Conservation (phyloP, 177 flowering plant species). For the Vitis hybrid region DNA sequence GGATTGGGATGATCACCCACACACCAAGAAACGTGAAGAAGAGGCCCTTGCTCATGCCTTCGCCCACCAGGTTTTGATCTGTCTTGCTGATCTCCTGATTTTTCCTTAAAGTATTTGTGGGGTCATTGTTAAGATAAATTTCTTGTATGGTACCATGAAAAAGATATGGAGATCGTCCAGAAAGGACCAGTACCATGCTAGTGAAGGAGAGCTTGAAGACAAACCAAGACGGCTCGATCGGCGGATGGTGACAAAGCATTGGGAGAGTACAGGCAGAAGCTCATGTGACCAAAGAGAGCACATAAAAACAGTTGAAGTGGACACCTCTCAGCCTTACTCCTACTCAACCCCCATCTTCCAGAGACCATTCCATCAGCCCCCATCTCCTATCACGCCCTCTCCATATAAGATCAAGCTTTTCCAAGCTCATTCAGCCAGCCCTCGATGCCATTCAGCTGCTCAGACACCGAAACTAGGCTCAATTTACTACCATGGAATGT, state of each 20-base stretch:
- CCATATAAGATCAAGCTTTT: slow-evolving; percentile 16
- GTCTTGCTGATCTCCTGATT: not conserved
- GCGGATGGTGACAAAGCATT: slow-evolving; percentile 19
- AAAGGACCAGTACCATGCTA: slow-evolving; percentile 13
- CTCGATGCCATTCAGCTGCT: slow-evolving; percentile 21
- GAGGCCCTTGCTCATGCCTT: slow-evolving; percentile 40
- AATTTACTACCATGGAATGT: slow-evolving; percentile 9
- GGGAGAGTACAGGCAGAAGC: slow-evolving; percentile 29
- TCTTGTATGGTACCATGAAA: too few species aligned
- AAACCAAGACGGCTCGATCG: slow-evolving; percentile 14
- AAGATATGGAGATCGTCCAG: slow-evolving; percentile 38
- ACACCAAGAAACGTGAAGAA: slow-evolving; percentile 28
- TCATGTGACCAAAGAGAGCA: slow-evolving; percentile 43
- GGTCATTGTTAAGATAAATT: too few species aligned
- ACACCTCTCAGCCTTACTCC: slow-evolving; percentile 33
- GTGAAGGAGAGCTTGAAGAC: slow-evolving; percentile 26
- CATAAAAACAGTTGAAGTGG: slow-evolving; percentile 44
- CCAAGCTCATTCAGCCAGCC: slow-evolving; percentile 33
- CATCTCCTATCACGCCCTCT: slow-evolving; percentile 25
- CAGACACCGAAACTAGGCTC: slow-evolving; percentile 17
- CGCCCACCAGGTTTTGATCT: slow-evolving; percentile 40
- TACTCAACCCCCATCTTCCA: slow-evolving; percentile 12
- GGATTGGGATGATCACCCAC: slow-evolving; percentile 21
- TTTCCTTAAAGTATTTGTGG: not conserved
- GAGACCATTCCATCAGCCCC: slow-evolving; percentile 15